These are phyloP conservation scores for Fusarium keratoplasticum DNA, from an alignment of 2,329 filamentous ascomycete species.

Conservation along the genomic window DNA sequence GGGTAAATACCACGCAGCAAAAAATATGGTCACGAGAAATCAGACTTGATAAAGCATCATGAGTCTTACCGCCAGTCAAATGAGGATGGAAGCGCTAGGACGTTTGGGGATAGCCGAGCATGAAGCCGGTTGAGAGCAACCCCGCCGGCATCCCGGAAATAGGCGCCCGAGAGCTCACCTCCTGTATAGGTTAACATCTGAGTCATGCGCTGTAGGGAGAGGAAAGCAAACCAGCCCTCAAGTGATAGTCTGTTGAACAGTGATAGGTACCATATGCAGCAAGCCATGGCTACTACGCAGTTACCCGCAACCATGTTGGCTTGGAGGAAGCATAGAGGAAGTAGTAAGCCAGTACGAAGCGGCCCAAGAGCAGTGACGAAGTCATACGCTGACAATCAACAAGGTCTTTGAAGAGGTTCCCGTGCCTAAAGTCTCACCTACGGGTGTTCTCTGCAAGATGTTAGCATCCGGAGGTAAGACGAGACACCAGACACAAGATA, in stretches of 20 bases:
- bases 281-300: background rate
- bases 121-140: background rate
- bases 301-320: conserved; percentile 46
- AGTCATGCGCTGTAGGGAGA: background rate
- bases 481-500: background rate
- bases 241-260: background rate
- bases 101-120: background rate
- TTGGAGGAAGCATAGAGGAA: conserved; percentile 51
- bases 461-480: conserved; percentile 23
- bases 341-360: conserved; percentile 28
- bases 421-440: background rate
- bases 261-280: background rate
- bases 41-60: background rate
- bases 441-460: conserved; percentile 28
- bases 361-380: fast-evolving
- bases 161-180: background rate
- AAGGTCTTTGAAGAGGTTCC: conserved; percentile 20
- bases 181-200: background rate
- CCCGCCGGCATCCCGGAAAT: background rate
- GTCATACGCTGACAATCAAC: background rate
- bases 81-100: background rate
- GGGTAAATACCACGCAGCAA: background rate
- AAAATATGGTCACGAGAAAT: background rate
- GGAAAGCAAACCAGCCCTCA: background rate
- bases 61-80: background rate